Base-by-base conservation (phyloP, 352 stramenopile genomes). In the Saprolegnia parasitica region DNA sequence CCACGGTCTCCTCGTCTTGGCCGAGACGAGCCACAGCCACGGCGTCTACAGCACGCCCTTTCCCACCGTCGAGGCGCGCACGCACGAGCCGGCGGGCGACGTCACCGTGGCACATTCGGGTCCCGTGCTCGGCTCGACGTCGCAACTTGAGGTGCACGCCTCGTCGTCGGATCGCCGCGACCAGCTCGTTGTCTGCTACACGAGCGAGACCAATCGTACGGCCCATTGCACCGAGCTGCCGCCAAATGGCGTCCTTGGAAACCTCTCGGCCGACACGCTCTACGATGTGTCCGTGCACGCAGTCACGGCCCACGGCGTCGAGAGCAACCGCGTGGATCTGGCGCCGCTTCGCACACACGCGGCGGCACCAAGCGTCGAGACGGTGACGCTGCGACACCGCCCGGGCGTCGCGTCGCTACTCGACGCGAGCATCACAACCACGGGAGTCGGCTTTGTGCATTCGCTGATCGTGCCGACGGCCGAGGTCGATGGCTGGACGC, bases 61-160 rank as follows among this genome's bases (percentile, higher is more conserved):
- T 32, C 62, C 71, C 21, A 72, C 74, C 0, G 32, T 86, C 6
- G 84, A 93, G 40, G 74, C 73, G 11, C 35, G 71, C 3, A 91
- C 84, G 1, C 86, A 94, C 55, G 78, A 88, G 52, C 85, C 87
- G 15, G 86, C 86, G 0, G 90, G 83, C 1, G 71, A 81, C 6
- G 74, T 91, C 6, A 60, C 63, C 18, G n/a, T 91, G 0, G 32
- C 64, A 15, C 68, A 68, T 1, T 71, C 64, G 0, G 68, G 50
- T 8, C 80, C 86, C 1, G 68, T 78, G 15, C 45, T 65, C 39
- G 81, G 83, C 5, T 84, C 75, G 24, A 74, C 72, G 0, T 74
- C 78, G 13, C 76, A 74, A 35, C 61, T 91, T 10, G 50, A 83
- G 35, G 54, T 90, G 0, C 52, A 74, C 5, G 60, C 87, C 8